These are phyloP conservation scores for Ophiocordyceps camponoti-saundersi DNA, from an alignment of 2,329 filamentous ascomycete species.

Conservation along the genomic window DNA sequence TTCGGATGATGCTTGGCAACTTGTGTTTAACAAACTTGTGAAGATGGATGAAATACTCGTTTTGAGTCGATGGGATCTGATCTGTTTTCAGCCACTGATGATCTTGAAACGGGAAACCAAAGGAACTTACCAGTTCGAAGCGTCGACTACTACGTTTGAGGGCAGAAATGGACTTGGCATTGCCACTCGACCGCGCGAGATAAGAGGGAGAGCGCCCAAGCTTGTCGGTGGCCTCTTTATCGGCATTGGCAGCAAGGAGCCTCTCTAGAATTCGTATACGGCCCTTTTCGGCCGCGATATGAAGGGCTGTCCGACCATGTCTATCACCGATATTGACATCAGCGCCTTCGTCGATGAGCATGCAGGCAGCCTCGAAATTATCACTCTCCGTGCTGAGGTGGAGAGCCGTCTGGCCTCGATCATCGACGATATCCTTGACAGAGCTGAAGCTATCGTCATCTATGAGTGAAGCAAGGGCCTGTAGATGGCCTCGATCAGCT, in stretches of 20 bases:
- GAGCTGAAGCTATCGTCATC: neutral
- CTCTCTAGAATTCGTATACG: neutral
- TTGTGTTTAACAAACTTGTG: too few species aligned
- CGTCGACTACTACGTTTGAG: neutral
- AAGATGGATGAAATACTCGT: neutral
- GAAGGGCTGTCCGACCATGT: neutral
- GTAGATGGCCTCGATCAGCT: neutral
- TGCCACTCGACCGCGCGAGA: neutral
- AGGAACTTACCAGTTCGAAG: neutral
- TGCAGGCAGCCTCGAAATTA: neutral
- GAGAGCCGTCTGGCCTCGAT: neutral
- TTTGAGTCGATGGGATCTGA: neutral
- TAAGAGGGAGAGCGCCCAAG: neutral
- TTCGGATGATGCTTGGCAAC: too few species aligned
- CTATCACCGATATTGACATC: neutral
- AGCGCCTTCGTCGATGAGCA: neutral
- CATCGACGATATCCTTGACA: neutral
- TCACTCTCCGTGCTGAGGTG: neutral
- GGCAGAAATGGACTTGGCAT: neutral
- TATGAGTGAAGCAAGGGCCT: neutral
- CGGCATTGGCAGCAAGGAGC: neutral
- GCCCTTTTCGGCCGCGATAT: neutral
- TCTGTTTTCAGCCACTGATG: neutral
- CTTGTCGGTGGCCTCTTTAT: neutral
- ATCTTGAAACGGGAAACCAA: too few species aligned